These are phyloP conservation scores for Arabis hirsuta DNA, from an alignment of 345 rosid species.

Conservation along the genomic window DNA sequence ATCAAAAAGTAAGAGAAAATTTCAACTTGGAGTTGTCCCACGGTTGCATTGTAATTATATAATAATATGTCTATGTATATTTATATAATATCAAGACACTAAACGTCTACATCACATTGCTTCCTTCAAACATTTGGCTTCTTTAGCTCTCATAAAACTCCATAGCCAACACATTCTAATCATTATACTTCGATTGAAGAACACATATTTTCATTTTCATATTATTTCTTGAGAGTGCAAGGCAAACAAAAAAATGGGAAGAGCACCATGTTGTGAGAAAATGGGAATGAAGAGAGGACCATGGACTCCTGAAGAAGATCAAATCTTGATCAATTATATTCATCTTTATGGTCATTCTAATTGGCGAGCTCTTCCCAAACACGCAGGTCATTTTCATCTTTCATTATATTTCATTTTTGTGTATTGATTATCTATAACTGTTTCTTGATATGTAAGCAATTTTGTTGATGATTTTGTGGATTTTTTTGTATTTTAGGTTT, in stretches of 20 bases:
- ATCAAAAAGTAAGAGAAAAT: conserved; percentile 31
- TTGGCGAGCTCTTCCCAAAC: conserved; percentile 84
- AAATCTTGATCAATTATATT: conserved; percentile 55
- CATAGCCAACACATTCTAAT: conserved; percentile 27
- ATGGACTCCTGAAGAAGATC: conserved; percentile 77
- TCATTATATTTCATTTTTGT: neutral
- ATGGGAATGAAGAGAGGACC: conserved; percentile 84
- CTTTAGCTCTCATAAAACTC: conserved; percentile 31
- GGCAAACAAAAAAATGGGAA: conserved; percentile 49
- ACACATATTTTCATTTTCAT: neutral
- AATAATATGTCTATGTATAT: neutral
- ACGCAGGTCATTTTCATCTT: conserved; percentile 50
- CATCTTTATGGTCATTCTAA: conserved; percentile 65
- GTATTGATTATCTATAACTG: neutral
- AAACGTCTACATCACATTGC: conserved; percentile 31
- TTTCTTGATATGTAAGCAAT: neutral
- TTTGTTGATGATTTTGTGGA: neutral
- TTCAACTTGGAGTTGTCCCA: conserved; percentile 43
- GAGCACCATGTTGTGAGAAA: conserved; percentile 86
- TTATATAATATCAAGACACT: conserved; percentile 13
- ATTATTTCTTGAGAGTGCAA: conserved; percentile 27
- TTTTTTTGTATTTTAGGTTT: conserved; percentile 50
- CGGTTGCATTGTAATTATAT: conserved; percentile 34
- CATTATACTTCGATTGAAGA: conserved; percentile 17
- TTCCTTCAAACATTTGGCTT: conserved; percentile 37